These are phyloP conservation scores for Talaromyces sp. DNA, from an alignment of 2,329 filamentous ascomycete genomes.

Conservation along the genomic window DNA sequence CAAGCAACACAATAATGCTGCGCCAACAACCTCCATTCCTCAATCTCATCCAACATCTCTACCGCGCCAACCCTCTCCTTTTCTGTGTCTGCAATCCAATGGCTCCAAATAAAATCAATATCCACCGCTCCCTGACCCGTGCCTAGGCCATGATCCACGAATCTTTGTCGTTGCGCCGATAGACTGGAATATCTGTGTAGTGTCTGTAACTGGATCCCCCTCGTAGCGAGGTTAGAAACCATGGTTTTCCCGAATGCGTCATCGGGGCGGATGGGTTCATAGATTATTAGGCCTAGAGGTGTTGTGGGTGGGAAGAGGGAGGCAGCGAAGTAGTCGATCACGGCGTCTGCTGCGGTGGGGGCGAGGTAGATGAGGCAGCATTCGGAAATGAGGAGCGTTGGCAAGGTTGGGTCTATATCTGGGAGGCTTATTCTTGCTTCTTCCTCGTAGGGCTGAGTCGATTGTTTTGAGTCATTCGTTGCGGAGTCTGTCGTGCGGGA, in stretches of 20 bases:
- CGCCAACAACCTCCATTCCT: slow-evolving; percentile 86
- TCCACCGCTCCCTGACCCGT: slow-evolving; percentile 56
- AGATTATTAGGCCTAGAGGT: slow-evolving; percentile 65
- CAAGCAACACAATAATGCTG: slow-evolving; percentile 87
- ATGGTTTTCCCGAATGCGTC: slow-evolving; percentile 90
- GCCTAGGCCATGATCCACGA: slow-evolving; percentile 65
- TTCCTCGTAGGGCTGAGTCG: too few relatives aligned
- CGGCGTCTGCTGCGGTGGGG: slow-evolving; percentile 58
- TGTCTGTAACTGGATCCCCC: slow-evolving; percentile 81
- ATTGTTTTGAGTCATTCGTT: not conserved
- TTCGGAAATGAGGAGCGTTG: slow-evolving; percentile 86
- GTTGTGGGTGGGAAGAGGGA: slow-evolving; percentile 47
- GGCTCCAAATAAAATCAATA: slow-evolving; percentile 69
- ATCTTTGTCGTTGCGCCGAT: slow-evolving; percentile 63
- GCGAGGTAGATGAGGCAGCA: slow-evolving; percentile 92
- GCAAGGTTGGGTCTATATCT: slow-evolving; percentile 56
- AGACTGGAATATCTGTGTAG: slow-evolving; percentile 68
- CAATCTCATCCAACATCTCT: slow-evolving; percentile 90
- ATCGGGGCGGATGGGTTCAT: slow-evolving; percentile 81
- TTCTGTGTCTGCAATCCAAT: slow-evolving; percentile 68
- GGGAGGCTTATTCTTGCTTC: slow-evolving; percentile 27
- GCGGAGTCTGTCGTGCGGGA: slow-evolving; percentile 22
- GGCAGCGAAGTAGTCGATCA: slow-evolving; percentile 63
- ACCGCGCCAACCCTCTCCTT: slow-evolving; percentile 74
- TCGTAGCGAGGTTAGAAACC: slow-evolving; percentile 79